Evolutionary conservation across 495 filamentous ascomycete species (phyloP).

Genomic region (Articulospora tetracladia): DNA sequence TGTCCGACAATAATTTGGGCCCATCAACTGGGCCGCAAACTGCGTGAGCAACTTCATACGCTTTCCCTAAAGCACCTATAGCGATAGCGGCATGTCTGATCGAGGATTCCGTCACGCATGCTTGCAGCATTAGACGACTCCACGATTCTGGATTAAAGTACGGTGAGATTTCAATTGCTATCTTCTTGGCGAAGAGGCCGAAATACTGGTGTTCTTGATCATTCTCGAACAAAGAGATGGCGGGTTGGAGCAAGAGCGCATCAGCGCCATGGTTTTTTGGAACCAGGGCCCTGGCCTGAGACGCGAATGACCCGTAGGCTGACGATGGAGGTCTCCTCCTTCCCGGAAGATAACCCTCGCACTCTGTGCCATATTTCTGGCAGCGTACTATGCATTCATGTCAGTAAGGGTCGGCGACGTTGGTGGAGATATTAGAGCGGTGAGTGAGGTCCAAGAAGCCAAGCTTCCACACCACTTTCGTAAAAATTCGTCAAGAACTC

Average conservation of each 20-base stretch:
- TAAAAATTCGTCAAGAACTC: too few relatives aligned
- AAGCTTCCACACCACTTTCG: too few relatives aligned
- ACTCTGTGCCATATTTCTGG: conserved; percentile 44
- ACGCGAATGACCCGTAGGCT: conserved; percentile 9
- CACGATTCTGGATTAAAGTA: conserved; percentile 59
- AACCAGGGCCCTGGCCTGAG: conserved; percentile 8
- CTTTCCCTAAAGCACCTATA: conserved; percentile 58
- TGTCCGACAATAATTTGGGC: background rate
- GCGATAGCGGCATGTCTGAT: conserved; percentile 63
- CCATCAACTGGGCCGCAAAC: background rate
- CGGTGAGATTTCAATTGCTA: conserved; percentile 52
- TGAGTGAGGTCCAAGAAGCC: too few relatives aligned
- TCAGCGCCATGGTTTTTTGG: conserved; percentile 3
- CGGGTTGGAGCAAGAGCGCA: background rate
- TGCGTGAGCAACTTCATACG: conserved; percentile 17
- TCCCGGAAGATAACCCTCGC: conserved; percentile 44
- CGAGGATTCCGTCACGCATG: conserved; percentile 51
- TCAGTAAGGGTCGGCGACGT: background rate
- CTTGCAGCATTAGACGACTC: conserved; percentile 52
- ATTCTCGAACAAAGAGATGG: conserved; percentile 10
- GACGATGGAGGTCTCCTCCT: conserved; percentile 5
- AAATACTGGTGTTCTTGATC: conserved; percentile 51
- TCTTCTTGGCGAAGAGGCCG: conserved; percentile 51
- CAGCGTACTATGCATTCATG: conserved; percentile 30
- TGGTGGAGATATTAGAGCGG: background rate